These are phyloP conservation scores for Lathyrus oleraceus DNA, from an alignment of 306 rosid species.

Conservation along the genomic window DNA sequence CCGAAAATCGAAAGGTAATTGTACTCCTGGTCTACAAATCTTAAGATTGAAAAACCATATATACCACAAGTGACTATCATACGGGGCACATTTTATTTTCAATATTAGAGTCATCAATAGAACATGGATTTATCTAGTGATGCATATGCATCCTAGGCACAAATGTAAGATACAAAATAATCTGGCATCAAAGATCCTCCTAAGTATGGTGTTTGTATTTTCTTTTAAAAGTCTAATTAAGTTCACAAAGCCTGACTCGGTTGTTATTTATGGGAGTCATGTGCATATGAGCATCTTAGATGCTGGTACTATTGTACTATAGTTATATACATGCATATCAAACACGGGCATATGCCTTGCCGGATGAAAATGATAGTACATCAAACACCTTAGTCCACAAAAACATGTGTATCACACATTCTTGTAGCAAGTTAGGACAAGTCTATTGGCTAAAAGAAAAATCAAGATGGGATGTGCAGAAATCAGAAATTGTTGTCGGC, in stretches of 20 bases:
- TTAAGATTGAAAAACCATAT: background rate
- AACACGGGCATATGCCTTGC: background rate
- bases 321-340: background rate
- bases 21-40: background rate
- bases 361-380: constrained; percentile 15
- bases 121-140: background rate
- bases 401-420: background rate
- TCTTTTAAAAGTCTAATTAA: background rate
- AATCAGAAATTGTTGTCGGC: background rate
- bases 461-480: background rate
- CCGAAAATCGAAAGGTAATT: background rate
- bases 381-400: background rate
- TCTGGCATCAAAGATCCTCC: background rate
- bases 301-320: background rate
- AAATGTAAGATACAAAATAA: constrained; percentile 2
- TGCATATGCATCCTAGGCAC: background rate
- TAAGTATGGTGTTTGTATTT: background rate
- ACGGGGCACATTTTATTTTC: background rate
- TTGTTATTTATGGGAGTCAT: background rate
- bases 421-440: background rate
- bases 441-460: background rate
- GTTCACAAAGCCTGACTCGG: background rate
- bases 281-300: background rate
- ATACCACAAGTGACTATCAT: background rate
- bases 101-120: background rate